These are phyloP conservation scores for Cladosporium sp. DNA, from an alignment of 2,329 filamentous ascomycete species.

Conservation along the genomic window DNA sequence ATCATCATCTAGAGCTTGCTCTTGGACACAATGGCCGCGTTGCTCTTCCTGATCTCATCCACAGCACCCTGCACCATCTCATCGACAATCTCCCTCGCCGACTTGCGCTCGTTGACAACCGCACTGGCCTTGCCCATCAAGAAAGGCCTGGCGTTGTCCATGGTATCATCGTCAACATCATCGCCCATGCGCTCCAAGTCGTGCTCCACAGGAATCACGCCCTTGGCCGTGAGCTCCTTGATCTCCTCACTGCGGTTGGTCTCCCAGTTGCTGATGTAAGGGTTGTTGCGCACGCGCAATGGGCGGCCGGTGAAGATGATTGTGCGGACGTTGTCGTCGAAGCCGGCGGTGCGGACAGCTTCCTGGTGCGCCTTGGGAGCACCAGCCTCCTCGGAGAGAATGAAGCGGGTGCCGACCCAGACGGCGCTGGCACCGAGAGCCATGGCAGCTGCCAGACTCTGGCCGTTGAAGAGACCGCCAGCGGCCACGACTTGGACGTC, in stretches of 20 bases:
- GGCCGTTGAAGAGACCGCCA: slow-evolving; percentile 90
- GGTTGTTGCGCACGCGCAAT: slow-evolving; percentile 87
- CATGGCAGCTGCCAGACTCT: slow-evolving; percentile 82
- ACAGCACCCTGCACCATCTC: slow-evolving; percentile 83
- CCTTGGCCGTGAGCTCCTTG: slow-evolving; percentile 85
- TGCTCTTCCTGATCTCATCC: slow-evolving; percentile 32
- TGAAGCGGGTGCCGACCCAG: slow-evolving; percentile 96
- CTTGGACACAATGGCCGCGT: slow-evolving; percentile 33
- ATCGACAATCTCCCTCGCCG: slow-evolving; percentile 87
- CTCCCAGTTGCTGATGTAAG: slow-evolving; percentile 96
- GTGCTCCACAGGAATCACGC: slow-evolving; percentile 87
- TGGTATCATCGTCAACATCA: slow-evolving; percentile 71
- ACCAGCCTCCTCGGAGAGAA: slow-evolving; percentile 90
- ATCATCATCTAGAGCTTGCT: slow-evolving; percentile 36
- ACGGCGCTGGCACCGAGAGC: slow-evolving; percentile 91
- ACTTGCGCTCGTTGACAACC: slow-evolving; percentile 89
- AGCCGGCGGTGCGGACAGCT: slow-evolving; percentile 84
- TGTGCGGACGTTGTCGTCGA: slow-evolving; percentile 94
- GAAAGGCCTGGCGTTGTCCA: slow-evolving; percentile 89
- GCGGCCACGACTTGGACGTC: slow-evolving; percentile 91
- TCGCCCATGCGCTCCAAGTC: slow-evolving; percentile 81
- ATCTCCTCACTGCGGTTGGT: slow-evolving; percentile 87
- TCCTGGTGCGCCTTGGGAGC: slow-evolving; percentile 94
- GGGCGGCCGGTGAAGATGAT: slow-evolving; percentile 98
- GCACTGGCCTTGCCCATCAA: slow-evolving; percentile 97